Conservation (phyloP, 768 basidiomycete species). For the Sistotremastrum suecicum region DNA sequence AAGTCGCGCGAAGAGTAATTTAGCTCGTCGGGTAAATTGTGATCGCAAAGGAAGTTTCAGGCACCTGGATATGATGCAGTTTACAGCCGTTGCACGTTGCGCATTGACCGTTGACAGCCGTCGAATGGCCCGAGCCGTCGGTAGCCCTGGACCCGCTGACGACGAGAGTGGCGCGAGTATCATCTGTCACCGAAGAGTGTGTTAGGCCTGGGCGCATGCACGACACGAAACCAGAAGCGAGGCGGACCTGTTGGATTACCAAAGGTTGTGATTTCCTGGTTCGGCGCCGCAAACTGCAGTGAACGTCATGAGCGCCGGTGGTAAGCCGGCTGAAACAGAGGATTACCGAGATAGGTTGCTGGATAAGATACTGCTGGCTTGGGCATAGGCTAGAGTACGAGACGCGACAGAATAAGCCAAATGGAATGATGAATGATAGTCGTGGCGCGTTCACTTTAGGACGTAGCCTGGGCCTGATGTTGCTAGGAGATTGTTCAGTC, state of each 20-base stretch:
- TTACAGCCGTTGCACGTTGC: conserved; percentile 40
- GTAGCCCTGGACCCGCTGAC: conserved; percentile 44
- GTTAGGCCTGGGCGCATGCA: too few relatives aligned
- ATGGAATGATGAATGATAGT: too few relatives aligned
- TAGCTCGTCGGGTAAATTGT: neutral
- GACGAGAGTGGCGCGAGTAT: conserved; percentile 51
- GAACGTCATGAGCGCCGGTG: too few relatives aligned
- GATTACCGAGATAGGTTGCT: conserved; percentile 32
- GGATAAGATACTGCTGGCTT: conserved; percentile 42
- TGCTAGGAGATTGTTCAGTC: conserved; percentile 49
- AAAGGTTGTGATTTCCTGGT: conserved; percentile 71
- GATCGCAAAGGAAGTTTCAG: neutral
- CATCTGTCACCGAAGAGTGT: conserved; percentile 1
- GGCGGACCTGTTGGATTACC: conserved; percentile 50
- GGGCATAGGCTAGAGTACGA: conserved; percentile 36
- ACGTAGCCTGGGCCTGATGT: conserved; percentile 53
- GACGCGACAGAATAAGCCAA: too few relatives aligned
- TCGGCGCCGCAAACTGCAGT: conserved; percentile 38
- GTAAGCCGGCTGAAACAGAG: too few relatives aligned
- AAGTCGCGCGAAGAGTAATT: conserved; percentile 1
- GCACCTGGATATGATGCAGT: conserved; percentile 61
- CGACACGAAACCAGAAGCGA: too few relatives aligned
- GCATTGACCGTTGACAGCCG: conserved; percentile 59
- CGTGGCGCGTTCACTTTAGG: conserved; percentile 18
- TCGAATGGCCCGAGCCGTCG: conserved; percentile 55